These are phyloP conservation scores for Yamadazyma diospyri DNA, from an alignment of 1,139 yeast species.

Conservation along the genomic window DNA sequence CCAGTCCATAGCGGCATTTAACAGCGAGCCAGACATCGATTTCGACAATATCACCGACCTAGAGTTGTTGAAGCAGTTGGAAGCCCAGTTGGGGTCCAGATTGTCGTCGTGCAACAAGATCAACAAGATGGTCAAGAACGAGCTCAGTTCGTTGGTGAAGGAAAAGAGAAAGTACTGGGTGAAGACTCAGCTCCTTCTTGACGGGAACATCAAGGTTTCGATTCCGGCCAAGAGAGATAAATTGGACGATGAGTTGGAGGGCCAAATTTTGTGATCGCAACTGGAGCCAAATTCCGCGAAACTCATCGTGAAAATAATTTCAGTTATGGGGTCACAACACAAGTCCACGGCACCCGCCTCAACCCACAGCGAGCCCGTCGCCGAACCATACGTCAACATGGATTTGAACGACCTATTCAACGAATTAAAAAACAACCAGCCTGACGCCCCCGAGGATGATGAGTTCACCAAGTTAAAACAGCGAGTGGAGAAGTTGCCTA, in stretches of 20 bases:
- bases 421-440: conserved; percentile 22
- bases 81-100: conserved; percentile 18
- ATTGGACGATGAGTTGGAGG: conserved; percentile 23
- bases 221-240: conserved; percentile 28
- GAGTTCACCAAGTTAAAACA: conserved; percentile 28
- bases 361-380: no score
- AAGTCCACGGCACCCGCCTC: no score
- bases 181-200: conserved; percentile 56
- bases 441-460: conserved; percentile 12
- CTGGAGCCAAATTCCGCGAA: conserved; percentile 1
- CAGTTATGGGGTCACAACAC: no score
- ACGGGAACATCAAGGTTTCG: conserved; percentile 42
- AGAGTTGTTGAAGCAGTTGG: conserved; percentile 18
- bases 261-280: no score
- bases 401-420: conserved; percentile 31
- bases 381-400: no score
- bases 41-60: conserved; percentile 18
- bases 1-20: conserved; percentile 8
- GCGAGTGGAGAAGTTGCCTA: conserved; percentile 32
- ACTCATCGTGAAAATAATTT: conserved; percentile 7
- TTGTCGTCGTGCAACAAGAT: conserved; percentile 48
- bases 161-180: conserved; percentile 49
- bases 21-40: conserved; percentile 11
- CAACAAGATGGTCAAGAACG: conserved; percentile 40
- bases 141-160: conserved; percentile 26